These are phyloP conservation scores for Circinella minor DNA, from an alignment of 371 early-diverging fungal species.

Conservation along the genomic window DNA sequence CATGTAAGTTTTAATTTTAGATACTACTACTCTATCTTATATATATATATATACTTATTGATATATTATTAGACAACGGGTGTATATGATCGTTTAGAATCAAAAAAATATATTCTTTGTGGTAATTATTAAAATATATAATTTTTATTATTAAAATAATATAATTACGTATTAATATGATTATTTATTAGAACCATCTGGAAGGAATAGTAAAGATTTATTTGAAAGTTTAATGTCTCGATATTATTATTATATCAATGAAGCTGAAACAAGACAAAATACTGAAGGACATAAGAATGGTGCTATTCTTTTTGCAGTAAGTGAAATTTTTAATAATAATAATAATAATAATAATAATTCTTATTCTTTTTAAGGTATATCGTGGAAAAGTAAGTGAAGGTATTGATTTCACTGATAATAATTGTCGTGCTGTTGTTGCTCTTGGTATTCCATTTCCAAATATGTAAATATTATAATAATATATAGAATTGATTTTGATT, in stretches of 20 bases:
- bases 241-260: slow-evolving; percentile 49
- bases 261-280: not conserved
- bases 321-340: slow-evolving; percentile 5
- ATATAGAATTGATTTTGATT: too few relatives aligned
- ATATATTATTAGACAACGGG: slow-evolving; percentile 36
- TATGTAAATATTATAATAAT: slow-evolving; percentile 24
- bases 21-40: not conserved
- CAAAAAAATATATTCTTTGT: slow-evolving; percentile 31
- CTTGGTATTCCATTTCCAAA: slow-evolving; percentile 93
- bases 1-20: slow-evolving; percentile 23
- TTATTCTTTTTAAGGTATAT: slow-evolving; percentile 54
- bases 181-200: slow-evolving; percentile 12
- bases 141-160: not conserved
- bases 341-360: not conserved
- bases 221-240: slow-evolving; percentile 59
- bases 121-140: slow-evolving; percentile 23
- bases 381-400: slow-evolving; percentile 96
- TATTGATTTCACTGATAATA: slow-evolving; percentile 90
- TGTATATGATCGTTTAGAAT: slow-evolving; percentile 29
- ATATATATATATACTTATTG: not conserved
- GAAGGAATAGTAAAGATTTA: slow-evolving; percentile 30
- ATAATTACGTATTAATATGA: not conserved
- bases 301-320: slow-evolving; percentile 65
- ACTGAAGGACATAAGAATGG: slow-evolving; percentile 40
- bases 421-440: slow-evolving; percentile 88